A percentile compares a stretch with the other conserved stretches of the same genome.
Conservation (phyloP, 108 stramenopile genomes). For the Skeletonema tropicum region DNA sequence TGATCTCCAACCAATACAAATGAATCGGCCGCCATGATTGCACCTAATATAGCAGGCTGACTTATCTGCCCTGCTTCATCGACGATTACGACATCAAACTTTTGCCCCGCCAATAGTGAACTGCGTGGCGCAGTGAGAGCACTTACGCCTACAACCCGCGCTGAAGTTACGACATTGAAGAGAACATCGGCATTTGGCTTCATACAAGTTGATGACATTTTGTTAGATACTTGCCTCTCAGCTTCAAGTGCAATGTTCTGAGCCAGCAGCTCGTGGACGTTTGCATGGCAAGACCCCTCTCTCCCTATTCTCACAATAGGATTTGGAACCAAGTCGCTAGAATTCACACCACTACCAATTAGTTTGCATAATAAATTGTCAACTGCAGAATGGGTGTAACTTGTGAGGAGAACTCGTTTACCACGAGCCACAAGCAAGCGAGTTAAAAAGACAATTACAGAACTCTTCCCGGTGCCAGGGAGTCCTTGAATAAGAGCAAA, state of each 20-base stretch:
- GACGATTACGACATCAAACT: slow-evolving; percentile 97
- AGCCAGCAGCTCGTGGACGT: slow-evolving; percentile 57
- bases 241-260: slow-evolving; percentile 49
- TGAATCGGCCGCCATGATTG: slow-evolving; percentile 78
- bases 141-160: slow-evolving; percentile 86
- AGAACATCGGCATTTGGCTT: slow-evolving; percentile 50
- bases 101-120: slow-evolving; percentile 72
- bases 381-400: slow-evolving; percentile 96
- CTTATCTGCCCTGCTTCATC: slow-evolving; percentile 98
- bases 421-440: slow-evolving; percentile 87
- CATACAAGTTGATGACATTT: slow-evolving; percentile 40
- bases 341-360: slow-evolving; percentile 66
- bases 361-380: slow-evolving; percentile 94
- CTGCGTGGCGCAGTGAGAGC: slow-evolving; percentile 80
- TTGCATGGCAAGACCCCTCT: slow-evolving; percentile 64
- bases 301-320: slow-evolving; percentile 70
- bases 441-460: slow-evolving; percentile 83
- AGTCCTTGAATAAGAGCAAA: slow-evolving; percentile 81
- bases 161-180: slow-evolving; percentile 52
- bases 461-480: slow-evolving; percentile 89
- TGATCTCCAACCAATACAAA: slow-evolving; percentile 98
- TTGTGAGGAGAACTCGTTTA: slow-evolving; percentile 90
- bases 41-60: slow-evolving; percentile 91
- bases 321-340: slow-evolving; percentile 8
- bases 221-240: slow-evolving; percentile 26